These are phyloP conservation scores for Fraxinus floribunda DNA, from an alignment of 305 asterid genomes.

Conservation along the genomic window DNA sequence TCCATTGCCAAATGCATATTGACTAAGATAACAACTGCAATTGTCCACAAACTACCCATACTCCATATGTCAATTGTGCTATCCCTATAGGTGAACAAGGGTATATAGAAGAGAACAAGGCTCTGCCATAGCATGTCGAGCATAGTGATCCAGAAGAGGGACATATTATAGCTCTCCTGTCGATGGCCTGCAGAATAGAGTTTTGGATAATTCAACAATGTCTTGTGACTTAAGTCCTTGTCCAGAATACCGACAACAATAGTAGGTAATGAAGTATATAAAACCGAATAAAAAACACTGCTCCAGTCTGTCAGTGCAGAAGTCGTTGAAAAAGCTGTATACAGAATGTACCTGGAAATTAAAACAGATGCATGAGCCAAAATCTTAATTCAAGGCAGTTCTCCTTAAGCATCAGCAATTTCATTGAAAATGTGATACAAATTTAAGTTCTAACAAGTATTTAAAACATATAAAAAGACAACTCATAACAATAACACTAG, in stretches of 20 bases:
- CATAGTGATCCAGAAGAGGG: constrained; percentile 95
- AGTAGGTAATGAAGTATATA: constrained; percentile 93
- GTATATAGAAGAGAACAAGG: constrained; percentile 86
- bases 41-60: constrained; percentile 96
- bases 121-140: constrained; percentile 95
- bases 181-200: constrained; percentile 86
- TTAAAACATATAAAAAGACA: not conserved
- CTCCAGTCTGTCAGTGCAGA: constrained; percentile 97
- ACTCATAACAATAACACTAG: not conserved
- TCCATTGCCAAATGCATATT: constrained; percentile 97
- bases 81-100: constrained; percentile 62
- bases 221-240: constrained; percentile 82
- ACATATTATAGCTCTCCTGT: constrained; percentile 86
- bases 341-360: constrained; percentile 74
- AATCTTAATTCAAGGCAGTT: not conserved
- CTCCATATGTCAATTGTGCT: constrained; percentile 94
- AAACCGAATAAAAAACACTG: constrained; percentile 83
- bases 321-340: constrained; percentile 85
- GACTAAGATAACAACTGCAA: constrained; percentile 82
- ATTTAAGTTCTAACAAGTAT: constrained; percentile 14
- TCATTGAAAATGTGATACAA: not conserved
- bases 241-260: constrained; percentile 91
- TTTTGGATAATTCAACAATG: constrained; percentile 82
- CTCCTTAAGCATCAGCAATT: constrained; percentile 11
- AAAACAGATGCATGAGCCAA: constrained; percentile 22